phyloP scores from a whole-genome alignment of 2,329 filamentous ascomycete genomes.

The Alternaria ventricosa region DNA sequence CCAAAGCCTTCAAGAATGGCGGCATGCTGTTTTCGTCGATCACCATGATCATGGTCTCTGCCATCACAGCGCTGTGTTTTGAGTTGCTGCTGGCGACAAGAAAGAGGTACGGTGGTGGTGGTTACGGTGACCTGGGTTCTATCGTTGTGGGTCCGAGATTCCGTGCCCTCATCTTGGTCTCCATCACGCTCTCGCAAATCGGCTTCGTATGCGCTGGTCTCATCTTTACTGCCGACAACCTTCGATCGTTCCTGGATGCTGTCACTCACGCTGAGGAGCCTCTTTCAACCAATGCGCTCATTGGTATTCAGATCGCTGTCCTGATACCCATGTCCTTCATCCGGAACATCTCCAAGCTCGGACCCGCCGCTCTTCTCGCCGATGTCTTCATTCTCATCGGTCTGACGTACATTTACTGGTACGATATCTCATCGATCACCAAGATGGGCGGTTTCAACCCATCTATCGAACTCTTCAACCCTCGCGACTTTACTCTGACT shows the following conservation, averaged over 20 bases:
- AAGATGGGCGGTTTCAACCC: constrained; percentile 62
- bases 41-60: constrained; percentile 69
- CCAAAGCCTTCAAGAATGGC: constrained; percentile 79
- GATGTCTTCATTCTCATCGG: constrained; percentile 76
- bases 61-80: constrained; percentile 74
- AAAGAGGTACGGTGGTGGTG: constrained; percentile 68
- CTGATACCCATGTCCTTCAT: constrained; percentile 73
- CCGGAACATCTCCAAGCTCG: constrained; percentile 77
- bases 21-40: constrained; percentile 77
- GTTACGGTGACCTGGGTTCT: constrained; percentile 79
- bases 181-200: constrained; percentile 76
- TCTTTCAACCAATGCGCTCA: constrained; percentile 65
- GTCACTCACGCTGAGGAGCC: constrained; percentile 59
- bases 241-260: constrained; percentile 70
- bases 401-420: constrained; percentile 75
- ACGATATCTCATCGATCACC: constrained; percentile 66
- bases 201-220: constrained; percentile 80
- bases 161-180: constrained; percentile 70
- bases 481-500: constrained; percentile 71
- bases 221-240: constrained; percentile 79
- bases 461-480: constrained; percentile 73
- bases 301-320: constrained; percentile 69
- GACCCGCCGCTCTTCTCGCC: constrained; percentile 71
- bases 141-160: constrained; percentile 60
- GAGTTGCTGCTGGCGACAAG: constrained; percentile 74